phyloP scores from a whole-genome alignment of 2,329 filamentous ascomycete species.

The Aphanocladium album region DNA sequence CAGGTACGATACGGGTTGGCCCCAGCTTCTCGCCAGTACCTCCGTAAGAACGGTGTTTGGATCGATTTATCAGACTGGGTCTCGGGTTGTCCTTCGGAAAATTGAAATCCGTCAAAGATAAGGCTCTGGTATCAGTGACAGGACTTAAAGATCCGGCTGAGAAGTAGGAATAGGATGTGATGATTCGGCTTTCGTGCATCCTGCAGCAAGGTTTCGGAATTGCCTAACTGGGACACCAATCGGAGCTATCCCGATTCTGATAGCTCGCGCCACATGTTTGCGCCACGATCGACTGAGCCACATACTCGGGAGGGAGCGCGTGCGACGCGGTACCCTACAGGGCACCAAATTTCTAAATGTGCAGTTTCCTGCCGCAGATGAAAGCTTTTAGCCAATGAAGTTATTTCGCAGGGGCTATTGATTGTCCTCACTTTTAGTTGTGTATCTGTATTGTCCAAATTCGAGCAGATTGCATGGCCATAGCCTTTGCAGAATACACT shows the following conservation, averaged over 20 bases:
- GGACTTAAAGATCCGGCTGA: neutral
- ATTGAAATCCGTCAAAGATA: neutral
- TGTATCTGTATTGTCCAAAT: no score
- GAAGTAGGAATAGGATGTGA: no score
- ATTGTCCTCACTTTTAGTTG: no score
- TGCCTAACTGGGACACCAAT: conserved; percentile 7
- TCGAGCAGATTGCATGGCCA: no score
- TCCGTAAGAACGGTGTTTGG: neutral
- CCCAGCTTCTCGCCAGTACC: neutral
- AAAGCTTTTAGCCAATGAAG: neutral
- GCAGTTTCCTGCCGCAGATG: neutral
- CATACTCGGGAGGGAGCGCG: neutral
- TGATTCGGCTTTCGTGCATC: neutral
- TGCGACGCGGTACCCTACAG: conserved; percentile 3
- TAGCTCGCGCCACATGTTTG: conserved; percentile 10
- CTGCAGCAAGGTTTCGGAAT: neutral
- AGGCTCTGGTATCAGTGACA: neutral
- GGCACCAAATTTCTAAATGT: no score
- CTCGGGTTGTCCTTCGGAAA: no score
- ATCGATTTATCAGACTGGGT: neutral
- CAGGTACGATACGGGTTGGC: neutral
- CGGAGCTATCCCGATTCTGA: conserved; percentile 13
- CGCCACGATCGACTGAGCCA: conserved; percentile 9
- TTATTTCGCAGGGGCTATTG: no score
- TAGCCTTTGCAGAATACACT: no score